Evolutionary conservation across 2,329 filamentous ascomycete genomes (phyloP).

Genomic region (Aspergillus sp.): DNA sequence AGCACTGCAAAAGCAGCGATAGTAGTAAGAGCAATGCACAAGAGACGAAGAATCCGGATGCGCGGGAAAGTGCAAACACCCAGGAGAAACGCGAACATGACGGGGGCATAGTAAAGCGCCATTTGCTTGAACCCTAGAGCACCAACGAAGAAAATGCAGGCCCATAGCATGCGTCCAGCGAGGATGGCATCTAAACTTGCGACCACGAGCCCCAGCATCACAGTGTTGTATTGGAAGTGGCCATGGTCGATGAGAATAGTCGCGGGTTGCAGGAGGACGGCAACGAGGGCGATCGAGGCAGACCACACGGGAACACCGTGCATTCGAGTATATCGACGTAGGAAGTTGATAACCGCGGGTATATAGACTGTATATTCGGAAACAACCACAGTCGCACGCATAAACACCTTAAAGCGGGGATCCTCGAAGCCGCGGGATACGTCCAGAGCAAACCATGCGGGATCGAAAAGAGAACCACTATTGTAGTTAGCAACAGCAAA

Average conservation of each 20-base stretch:
- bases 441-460: constrained; percentile 80
- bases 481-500: constrained; percentile 10
- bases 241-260: constrained; percentile 91
- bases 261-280: constrained; percentile 84
- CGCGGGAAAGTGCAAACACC: constrained; percentile 76
- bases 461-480: constrained; percentile 67
- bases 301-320: constrained; percentile 76
- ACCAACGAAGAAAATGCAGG: constrained; percentile 85
- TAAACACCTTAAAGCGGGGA: constrained; percentile 78
- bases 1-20: constrained; percentile 65
- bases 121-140: constrained; percentile 99
- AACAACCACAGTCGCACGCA: constrained; percentile 84
- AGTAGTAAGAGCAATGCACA: constrained; percentile 70
- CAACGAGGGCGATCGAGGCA: constrained; percentile 74
- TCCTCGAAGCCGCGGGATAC: constrained; percentile 76
- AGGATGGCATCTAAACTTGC: constrained; percentile 84
- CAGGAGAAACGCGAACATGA: constrained; percentile 84
- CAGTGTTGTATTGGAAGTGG: constrained; percentile 96
- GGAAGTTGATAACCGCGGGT: constrained; percentile 77
- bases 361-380: constrained; percentile 89
- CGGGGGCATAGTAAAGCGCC: constrained; percentile 94
- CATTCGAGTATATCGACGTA: constrained; percentile 69
- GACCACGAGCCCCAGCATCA: constrained; percentile 89
- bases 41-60: constrained; percentile 59
- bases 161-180: constrained; percentile 77